These are phyloP conservation scores for Globisporangium abappressorium DNA, from an alignment of 352 stramenopile genomes.

Conservation along the genomic window DNA sequence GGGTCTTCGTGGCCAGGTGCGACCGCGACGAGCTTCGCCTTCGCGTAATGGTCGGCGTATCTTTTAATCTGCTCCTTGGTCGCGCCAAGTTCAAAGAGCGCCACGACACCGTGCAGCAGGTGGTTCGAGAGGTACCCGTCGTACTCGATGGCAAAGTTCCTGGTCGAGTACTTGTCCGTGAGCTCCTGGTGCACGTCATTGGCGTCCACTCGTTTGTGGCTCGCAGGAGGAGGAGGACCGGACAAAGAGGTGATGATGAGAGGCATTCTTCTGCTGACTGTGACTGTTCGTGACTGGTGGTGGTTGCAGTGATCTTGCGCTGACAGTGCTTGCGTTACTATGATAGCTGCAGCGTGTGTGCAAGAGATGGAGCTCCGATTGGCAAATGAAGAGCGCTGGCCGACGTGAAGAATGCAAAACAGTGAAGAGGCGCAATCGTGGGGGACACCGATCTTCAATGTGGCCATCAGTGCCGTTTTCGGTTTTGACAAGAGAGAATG, in stretches of 20 bases:
- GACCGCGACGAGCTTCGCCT: conserved; percentile 20
- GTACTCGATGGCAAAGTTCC: conserved; percentile 36
- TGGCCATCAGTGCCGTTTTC: no score
- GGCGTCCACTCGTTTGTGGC: not conserved
- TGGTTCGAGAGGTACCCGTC: conserved; percentile 36
- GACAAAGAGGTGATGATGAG: not conserved
- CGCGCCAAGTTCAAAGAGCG: conserved; percentile 29
- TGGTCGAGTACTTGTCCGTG: conserved; percentile 28
- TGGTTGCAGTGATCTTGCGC: no score
- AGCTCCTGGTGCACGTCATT: conserved; percentile 23
- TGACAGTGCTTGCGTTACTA: no score
- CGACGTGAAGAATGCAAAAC: no score
- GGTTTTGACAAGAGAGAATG: no score
- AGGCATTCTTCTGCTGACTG: no score
- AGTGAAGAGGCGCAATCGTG: no score
- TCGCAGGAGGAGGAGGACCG: not conserved
- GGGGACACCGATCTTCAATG: no score
- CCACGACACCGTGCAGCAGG: conserved; percentile 31
- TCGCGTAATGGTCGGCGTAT: conserved; percentile 24
- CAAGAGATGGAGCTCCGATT: no score
- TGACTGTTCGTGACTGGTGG: no score
- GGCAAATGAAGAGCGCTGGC: no score
- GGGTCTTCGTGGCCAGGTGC: conserved; percentile 9
- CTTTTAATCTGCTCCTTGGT: conserved; percentile 20
- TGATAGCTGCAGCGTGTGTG: no score